Evolutionary conservation across 1,284 basidiomycete genomes (phyloP).

Genomic region (Microbotryum lychnidis-dioicae): DNA sequence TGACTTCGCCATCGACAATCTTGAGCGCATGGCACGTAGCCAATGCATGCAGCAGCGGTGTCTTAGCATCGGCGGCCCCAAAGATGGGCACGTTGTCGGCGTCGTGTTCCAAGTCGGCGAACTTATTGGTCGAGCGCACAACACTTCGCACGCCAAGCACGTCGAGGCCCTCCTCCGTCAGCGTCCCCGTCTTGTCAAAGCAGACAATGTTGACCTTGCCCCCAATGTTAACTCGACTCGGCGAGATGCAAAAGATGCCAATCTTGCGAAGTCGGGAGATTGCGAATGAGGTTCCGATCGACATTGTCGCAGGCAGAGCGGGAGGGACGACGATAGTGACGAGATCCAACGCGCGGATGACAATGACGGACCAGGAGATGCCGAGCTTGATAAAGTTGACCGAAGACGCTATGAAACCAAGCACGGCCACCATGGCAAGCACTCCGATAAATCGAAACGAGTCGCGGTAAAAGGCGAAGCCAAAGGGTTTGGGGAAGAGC

Average conservation of each 20-base stretch:
- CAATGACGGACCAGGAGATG: constrained; percentile 78
- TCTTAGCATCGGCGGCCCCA: constrained; percentile 55
- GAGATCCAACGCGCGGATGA: constrained; percentile 88
- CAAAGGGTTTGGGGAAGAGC: constrained; percentile 97
- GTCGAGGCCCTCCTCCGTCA: constrained; percentile 96
- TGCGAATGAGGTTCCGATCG: constrained; percentile 95
- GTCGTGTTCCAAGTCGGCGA: constrained; percentile 84
- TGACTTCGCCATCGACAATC: constrained; percentile 75
- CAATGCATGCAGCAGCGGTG: constrained; percentile 81
- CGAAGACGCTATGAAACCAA: constrained; percentile 49
- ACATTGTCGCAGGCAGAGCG: constrained; percentile 91
- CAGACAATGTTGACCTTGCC: constrained; percentile 97
- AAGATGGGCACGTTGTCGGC: constrained; percentile 71
- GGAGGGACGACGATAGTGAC: constrained; percentile 98
- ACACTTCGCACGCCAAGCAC: constrained; percentile 83
- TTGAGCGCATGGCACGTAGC: constrained; percentile 96
- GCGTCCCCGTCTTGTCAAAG: constrained; percentile 98
- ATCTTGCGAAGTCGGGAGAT: constrained; percentile 77
- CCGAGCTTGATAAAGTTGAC: constrained; percentile 87
- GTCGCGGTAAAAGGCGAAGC: constrained; percentile 58
- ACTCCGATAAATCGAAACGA: constrained; percentile 87
- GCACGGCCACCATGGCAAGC: constrained; percentile 59
- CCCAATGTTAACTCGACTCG: constrained; percentile 88
- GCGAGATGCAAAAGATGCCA: constrained; percentile 95
- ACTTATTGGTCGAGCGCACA: constrained; percentile 60